Evolutionary conservation across 1,284 basidiomycete species (phyloP).

Genomic region (Amylostereum chailletii): DNA sequence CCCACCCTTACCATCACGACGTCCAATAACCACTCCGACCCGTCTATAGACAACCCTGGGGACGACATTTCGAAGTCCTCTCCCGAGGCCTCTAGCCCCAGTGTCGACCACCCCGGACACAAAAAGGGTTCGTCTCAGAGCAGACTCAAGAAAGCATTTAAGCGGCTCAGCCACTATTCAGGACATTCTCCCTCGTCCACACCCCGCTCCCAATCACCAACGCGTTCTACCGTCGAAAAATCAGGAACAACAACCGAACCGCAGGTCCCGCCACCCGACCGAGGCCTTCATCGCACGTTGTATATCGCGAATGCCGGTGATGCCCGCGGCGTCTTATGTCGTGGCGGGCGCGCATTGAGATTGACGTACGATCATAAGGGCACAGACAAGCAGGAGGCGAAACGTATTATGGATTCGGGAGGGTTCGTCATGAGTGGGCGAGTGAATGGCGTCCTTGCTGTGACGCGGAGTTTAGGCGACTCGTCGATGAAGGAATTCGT

Average conservation of each 20-base stretch:
- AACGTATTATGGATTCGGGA: slow-evolving; percentile 94
- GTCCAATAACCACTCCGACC: background rate
- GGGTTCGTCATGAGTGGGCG: slow-evolving; percentile 99
- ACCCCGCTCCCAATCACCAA: slow-evolving; percentile 19
- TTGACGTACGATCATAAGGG: slow-evolving; percentile 99
- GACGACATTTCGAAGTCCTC: background rate
- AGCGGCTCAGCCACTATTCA: slow-evolving; percentile 28
- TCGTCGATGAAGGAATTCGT: slow-evolving; percentile 99
- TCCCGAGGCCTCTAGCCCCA: background rate
- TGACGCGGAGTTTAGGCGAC: slow-evolving; percentile 94
- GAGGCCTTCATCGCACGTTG: slow-evolving; percentile 61
- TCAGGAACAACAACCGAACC: slow-evolving; percentile 13
- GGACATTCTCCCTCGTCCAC: slow-evolving; percentile 25
- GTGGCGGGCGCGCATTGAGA: slow-evolving; percentile 84
- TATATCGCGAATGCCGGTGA: slow-evolving; percentile 98
- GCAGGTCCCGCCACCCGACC: slow-evolving; percentile 35
- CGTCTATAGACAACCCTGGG: background rate
- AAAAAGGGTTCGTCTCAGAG: slow-evolving; percentile 37
- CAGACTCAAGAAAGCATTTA: slow-evolving; percentile 50
- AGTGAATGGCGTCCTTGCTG: slow-evolving; percentile 94
- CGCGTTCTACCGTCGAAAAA: slow-evolving; percentile 1
- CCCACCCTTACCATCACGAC: background rate
- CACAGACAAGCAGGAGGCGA: slow-evolving; percentile 93
- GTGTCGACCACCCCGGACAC: slow-evolving; percentile 15
- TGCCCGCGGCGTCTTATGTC: slow-evolving; percentile 82